Evolutionary conservation across 1,139 yeast genomes (phyloP).

Genomic region (Saccharomyces hybrid): DNA sequence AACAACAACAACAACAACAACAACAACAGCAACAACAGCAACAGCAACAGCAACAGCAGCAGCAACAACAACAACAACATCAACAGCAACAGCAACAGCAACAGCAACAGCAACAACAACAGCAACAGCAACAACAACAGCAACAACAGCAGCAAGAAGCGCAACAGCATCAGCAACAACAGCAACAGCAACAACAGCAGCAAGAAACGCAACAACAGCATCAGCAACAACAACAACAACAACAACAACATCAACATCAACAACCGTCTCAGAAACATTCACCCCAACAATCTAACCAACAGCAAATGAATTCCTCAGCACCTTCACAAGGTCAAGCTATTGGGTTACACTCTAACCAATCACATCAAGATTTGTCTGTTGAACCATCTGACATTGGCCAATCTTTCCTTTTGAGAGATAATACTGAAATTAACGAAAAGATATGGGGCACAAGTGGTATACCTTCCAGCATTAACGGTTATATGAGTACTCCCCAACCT

Average conservation of each 20-base stretch:
- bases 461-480: constrained; percentile 28
- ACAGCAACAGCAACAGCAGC: too few relatives aligned
- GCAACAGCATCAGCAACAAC: too few relatives aligned
- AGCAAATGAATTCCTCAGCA: constrained; percentile 5
- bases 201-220: too few relatives aligned
- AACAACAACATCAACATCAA: constrained; percentile 4
- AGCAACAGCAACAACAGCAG: too few relatives aligned
- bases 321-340: neutral
- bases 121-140: too few relatives aligned
- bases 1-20: neutral
- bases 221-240: too few relatives aligned
- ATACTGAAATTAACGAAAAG: constrained; percentile 38
- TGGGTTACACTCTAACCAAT: constrained; percentile 10
- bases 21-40: too few relatives aligned
- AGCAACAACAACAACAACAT: too few relatives aligned
- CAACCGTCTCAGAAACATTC: constrained; percentile 6
- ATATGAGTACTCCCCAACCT: constrained; percentile 29
- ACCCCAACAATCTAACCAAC: neutral
- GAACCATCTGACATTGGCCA: constrained; percentile 41
- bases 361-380: constrained; percentile 5
- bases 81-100: too few relatives aligned
- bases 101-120: too few relatives aligned
- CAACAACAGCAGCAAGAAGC: too few relatives aligned
- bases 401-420: constrained; percentile 48
- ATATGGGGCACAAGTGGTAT: constrained; percentile 39